Evolutionary conservation across 306 rosid species (phyloP), one percentile per base, ranked within the genome.

Genomic region (Cicer cuneatum): DNA sequence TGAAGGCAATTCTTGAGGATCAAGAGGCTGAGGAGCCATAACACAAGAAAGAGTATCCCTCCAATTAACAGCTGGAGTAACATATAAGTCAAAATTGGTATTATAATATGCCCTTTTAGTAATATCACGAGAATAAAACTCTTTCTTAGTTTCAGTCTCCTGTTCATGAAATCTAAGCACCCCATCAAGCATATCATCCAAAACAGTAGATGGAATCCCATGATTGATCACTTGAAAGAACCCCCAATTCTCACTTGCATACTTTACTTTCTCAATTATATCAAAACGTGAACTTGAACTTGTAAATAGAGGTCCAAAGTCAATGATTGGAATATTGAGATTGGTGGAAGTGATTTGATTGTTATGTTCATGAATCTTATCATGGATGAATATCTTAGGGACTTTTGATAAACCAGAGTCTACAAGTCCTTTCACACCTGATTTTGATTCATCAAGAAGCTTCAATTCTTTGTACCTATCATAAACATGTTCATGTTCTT

Each of bases 381-480:
- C 33, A 29, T 29, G 33, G 4, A 29, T 39, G 49, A 82, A 82
- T 7, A 77, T 82, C 58, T 80, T 38, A 2, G 85, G 85, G 66
- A 82, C 13, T 56, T 77, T 77, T 15, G 85, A 5, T 12, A 77
- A 57, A 46, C 79, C 75, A 21, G 61, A 65, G 13, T 82, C 86
- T 5, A 78, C 83, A 58, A 82, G 80, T 24, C 86, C 83, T 52
- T 73, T 82, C 8, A 78, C 86, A 13, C 83, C 86, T 1, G 73
- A 45, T 73, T 67, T 78, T 12, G 86, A 78, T 11, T 78, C 80
- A 29, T 82, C 86, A 33, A 78, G 72, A 18, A 51, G 24, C 73
- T 82, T 77, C 5, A 82, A 59, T 35, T 82, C 83, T 53, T 10
- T 40, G 13, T 71, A 6, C 14, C 75, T 71, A 40, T 71, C 65